Base-by-base conservation (phyloP, 306 rosid genomes). In the Betula pendula region DNA sequence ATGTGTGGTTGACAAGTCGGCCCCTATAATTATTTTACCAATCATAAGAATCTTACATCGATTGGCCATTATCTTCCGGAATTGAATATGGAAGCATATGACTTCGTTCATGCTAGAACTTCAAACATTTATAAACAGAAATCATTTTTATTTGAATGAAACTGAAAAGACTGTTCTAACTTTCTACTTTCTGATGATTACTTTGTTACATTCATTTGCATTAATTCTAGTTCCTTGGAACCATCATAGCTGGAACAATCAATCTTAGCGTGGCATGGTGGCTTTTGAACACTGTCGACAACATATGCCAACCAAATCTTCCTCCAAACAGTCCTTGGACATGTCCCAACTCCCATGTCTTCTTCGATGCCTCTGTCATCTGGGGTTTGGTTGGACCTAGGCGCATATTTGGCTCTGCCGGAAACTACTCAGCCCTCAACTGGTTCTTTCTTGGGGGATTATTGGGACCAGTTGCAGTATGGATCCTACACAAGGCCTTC, bases 371-470 rank as follows among this genome's bases (percentile, higher is more conserved):
- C 3, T 92, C 97, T 16, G 93, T 90, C 27, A 92, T 92, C 50
- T 92, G 97, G 97, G 97, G 97, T 15, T 68, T 92, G 63, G 97
- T 87, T 2, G 97, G 97, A 69, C 97, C 97, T 11, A 80, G 5
- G 70, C 56, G 82, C 8, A 92, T 92, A 38, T 92, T 90, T 76
- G 97, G 97, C 24, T 55, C 83, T 10, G 52, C 45, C 14, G 97
- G 96, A 86, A 83, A 87, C 84, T 92, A 92, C 79, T 47, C 71
- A 10, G 76, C 87, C 73, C 83, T 92, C 87, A 92, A 92, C 72
- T 92, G 96, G 97, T 92, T 90, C 87, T 92, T 92, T 80, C 80
- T 92, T 6, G 92, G 87, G 48, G 97, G 97, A 56, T 88, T 90
- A 48, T 3, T 90, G 0, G 95, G 97, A n/a, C 97, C 96, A 0